Base-by-base conservation (phyloP, 805 yeast genomes). In the Starmerella stellata region DNA sequence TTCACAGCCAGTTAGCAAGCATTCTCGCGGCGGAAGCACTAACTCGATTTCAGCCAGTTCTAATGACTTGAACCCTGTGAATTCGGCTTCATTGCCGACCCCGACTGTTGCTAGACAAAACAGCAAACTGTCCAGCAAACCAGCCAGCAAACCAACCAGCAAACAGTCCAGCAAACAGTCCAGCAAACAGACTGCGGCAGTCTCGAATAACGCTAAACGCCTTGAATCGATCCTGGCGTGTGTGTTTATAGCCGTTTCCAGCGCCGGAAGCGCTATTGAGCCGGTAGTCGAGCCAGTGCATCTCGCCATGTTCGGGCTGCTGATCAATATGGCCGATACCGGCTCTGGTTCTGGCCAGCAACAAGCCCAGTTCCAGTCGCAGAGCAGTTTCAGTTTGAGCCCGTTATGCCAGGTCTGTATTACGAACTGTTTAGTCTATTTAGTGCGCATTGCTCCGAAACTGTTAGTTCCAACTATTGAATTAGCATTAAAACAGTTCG, bases 251-350 rank as follows among this genome's bases (percentile, higher is more conserved):
- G 24, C 37, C 11, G 24, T 45, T 9, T 28, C 20, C 3, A 4
- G 37, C 4, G 38, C 43, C 14, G 53, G 49, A 14, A 38, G 39
- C 27, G 42, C 52, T 2, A 36, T 48, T 8, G 44, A 42, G 15
- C 43, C 49, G 0, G 38, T 48, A 1, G 44, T 51, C 2, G 42
- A 37, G 15, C 37, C 47, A 1, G 36, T 51, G 4, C 49, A 49
- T 21, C 50, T 48, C 20, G 46, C 46, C 3, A 38, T 39, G 3
- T 33, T 48, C 5, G 48, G 49, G 1, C 33, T 42, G 11, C 17
- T 50, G n/a, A 24, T 49, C n/a, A 45, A 49, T 27, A 38, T 41
- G 13, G 29, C 38, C 8, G 37, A 40, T 7, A 15, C 7, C 7
- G 14, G 32, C 32, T 5, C 32, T 13, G 14, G 14, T 7, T 8